These are phyloP conservation scores for Ottelia alismoides DNA, from an alignment of 106 monocot genomes.

Conservation along the genomic window DNA sequence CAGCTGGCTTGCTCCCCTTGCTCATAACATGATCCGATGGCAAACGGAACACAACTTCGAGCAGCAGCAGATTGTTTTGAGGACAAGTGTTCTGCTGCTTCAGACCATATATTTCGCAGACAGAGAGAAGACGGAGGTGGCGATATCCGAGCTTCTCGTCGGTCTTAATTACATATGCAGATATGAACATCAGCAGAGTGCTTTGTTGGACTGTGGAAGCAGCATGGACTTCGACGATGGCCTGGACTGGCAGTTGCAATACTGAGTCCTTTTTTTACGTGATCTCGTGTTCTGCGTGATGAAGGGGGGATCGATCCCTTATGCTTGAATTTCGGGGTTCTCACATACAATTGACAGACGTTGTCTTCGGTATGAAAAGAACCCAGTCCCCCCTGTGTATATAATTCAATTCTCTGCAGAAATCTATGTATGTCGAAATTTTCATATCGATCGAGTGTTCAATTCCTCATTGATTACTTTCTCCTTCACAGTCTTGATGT, in stretches of 20 bases:
- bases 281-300: constrained; percentile 1
- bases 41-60: constrained; percentile 87
- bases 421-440: too few relatives aligned
- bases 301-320: not conserved
- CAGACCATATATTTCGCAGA: constrained; percentile 92
- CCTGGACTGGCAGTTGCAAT: constrained; percentile 53
- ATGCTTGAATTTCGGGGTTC: not conserved
- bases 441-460: too few relatives aligned
- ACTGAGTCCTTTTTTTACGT: constrained; percentile 10
- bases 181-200: constrained; percentile 93
- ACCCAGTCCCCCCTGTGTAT: not conserved
- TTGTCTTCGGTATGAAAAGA: not conserved
- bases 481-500: too few relatives aligned
- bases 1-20: constrained; percentile 85
- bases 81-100: constrained; percentile 46
- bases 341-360: not conserved
- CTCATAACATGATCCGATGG: constrained; percentile 92
- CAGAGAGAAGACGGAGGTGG: constrained; percentile 65
- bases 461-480: too few relatives aligned
- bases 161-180: constrained; percentile 93
- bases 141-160: constrained; percentile 76
- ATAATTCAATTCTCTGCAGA: not conserved
- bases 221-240: constrained; percentile 80
- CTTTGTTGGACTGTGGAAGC: constrained; percentile 67
- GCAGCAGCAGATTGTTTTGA: constrained; percentile 67